phyloP scores from a whole-genome alignment of 2,329 filamentous ascomycete species.

The Magnaporthiopsis rhizophila region DNA sequence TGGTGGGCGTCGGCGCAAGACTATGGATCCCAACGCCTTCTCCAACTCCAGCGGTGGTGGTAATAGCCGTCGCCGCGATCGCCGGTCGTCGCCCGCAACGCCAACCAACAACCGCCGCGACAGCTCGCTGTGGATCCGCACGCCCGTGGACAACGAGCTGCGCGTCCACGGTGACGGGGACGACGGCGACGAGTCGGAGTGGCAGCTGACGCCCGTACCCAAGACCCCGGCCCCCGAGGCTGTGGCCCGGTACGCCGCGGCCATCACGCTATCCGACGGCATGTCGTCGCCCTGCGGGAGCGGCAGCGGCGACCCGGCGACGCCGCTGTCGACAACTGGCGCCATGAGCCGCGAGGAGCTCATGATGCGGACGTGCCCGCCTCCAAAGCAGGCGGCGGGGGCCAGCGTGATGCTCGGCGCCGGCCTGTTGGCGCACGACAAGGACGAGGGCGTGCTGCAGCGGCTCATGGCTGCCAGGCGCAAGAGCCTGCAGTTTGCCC shows the following conservation, averaged over 20 bases:
- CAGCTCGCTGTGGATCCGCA: constrained; percentile 47
- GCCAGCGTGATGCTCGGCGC: constrained; percentile 24
- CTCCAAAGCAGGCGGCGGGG: constrained; percentile 31
- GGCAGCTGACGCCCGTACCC: constrained; percentile 44
- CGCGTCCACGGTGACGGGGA: constrained; percentile 25
- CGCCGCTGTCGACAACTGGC: constrained; percentile 15
- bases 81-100: constrained; percentile 35
- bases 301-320: constrained; percentile 26
- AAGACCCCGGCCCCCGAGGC: constrained; percentile 50
- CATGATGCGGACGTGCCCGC: constrained; percentile 44
- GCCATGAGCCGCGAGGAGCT: constrained; percentile 27
- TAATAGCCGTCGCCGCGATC: constrained; percentile 20
- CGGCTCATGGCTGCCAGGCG: constrained; percentile 63
- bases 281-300: too few species aligned
- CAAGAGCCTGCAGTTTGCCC: constrained; percentile 72
- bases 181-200: constrained; percentile 31
- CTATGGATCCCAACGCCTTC: constrained; percentile 68
- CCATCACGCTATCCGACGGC: constrained; percentile 33
- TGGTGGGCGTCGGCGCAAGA: constrained; percentile 60
- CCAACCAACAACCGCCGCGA: constrained; percentile 38
- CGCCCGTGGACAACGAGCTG: constrained; percentile 35
- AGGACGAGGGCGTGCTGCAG: constrained; percentile 50
- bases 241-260: constrained; percentile 43
- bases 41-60: constrained; percentile 24
- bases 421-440: constrained; percentile 38